Conservation (phyloP, 192 early-diverging fungal species). For the Lobosporangium transversale region DNA sequence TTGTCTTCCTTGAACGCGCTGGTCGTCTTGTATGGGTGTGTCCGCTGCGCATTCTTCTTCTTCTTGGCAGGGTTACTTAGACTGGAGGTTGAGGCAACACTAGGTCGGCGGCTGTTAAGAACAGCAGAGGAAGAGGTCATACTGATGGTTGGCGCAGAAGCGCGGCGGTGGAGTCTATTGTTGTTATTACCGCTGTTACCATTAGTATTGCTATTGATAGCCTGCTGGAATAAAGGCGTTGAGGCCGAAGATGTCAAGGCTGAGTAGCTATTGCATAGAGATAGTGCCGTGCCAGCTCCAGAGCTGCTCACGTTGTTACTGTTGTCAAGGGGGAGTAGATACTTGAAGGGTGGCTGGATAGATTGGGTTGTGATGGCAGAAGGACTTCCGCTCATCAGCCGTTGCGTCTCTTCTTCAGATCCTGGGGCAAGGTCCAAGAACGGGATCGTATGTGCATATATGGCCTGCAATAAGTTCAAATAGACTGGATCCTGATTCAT, state of each 20-base stretch:
- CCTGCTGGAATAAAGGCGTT: slow-evolving; percentile 22
- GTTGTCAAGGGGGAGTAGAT: slow-evolving; percentile 26
- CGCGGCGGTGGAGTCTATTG: slow-evolving; percentile 12
- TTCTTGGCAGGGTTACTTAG: slow-evolving; percentile 33
- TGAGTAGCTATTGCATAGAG: background rate
- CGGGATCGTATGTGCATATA: slow-evolving; percentile 46
- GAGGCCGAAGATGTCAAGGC: slow-evolving; percentile 25
- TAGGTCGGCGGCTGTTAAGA: slow-evolving; percentile 22
- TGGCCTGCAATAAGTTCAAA: slow-evolving; percentile 43
- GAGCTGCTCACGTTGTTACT: background rate
- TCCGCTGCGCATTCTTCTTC: slow-evolving; percentile 47
- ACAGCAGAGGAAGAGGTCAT: background rate
- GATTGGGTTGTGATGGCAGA: slow-evolving; percentile 45
- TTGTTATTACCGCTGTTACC: background rate
- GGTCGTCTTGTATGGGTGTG: slow-evolving; percentile 47
- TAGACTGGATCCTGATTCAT: slow-evolving; percentile 52
- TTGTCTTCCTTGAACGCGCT: slow-evolving; percentile 46
- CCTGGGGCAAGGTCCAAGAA: slow-evolving; percentile 43
- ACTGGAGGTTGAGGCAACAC: slow-evolving; percentile 11
- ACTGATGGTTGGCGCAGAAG: slow-evolving; percentile 24
- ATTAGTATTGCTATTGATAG: background rate
- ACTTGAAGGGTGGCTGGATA: slow-evolving; percentile 46
- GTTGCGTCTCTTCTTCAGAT: slow-evolving; percentile 44
- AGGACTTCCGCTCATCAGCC: slow-evolving; percentile 22
- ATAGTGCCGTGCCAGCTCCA: background rate